Percentiles rank a stretch among this genome's conserved stretches.
Conservation (phyloP, 2,329 filamentous ascomycete species). For the Botrytis medusae region DNA sequence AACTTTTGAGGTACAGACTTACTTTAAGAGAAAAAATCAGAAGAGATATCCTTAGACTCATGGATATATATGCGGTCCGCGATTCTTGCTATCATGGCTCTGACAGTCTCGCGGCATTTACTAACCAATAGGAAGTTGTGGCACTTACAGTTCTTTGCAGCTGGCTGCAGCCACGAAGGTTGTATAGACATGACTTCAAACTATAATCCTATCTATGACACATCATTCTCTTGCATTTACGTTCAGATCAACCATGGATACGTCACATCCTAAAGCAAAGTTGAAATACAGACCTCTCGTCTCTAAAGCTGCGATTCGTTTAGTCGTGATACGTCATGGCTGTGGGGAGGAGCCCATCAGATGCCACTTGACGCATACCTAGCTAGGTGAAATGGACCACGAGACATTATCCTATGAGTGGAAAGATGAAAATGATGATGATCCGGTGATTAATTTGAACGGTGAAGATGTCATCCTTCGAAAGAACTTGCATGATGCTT, state of each 20-base stretch:
- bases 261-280: background rate
- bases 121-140: background rate
- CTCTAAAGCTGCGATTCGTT: background rate
- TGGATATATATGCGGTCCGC: background rate
- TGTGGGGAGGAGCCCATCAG: too few relatives aligned
- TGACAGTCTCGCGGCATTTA: background rate
- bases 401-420: background rate
- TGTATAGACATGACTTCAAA: background rate
- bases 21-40: background rate
- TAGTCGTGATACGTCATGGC: background rate
- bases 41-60: background rate
- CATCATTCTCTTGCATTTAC: background rate
- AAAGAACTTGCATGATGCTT: background rate
- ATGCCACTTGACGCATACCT: background rate
- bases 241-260: background rate
- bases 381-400: background rate
- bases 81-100: background rate
- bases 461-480: background rate
- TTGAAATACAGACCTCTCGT: background rate
- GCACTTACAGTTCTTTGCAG: background rate
- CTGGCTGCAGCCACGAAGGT: background rate
- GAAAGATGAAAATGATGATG: background rate
- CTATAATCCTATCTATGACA: background rate
- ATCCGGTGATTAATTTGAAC: background rate
- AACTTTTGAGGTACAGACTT: rapidly evolving